Evolutionary conservation across 352 stramenopile species (phyloP), one percentile per base, ranked within the genome.

Genomic region (Globisporangium echinulatum): DNA sequence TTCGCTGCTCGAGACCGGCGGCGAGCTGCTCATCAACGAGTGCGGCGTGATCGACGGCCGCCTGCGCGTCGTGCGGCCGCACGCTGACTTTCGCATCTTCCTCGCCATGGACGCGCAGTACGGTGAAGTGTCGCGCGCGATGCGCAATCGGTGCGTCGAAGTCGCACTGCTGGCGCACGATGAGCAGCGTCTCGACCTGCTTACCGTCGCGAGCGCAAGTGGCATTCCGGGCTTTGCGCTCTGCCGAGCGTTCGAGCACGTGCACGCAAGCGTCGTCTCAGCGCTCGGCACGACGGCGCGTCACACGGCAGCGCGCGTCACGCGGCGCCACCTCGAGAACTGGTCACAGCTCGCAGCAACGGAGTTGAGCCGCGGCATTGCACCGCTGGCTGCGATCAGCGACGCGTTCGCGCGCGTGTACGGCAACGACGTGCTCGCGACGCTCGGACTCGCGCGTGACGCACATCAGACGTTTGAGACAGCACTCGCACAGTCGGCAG

Each of bases 81-180:
- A 99, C 66, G 82, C 85, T 36, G 96, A 99, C 72, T 99, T 99
- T 70, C 82, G 97, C 57, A 79, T 99, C 10, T 99, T 99, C 71
- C 73, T 99, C 40, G 94, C 95, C 9, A 99, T 99, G 88, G 96
- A 99, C 72, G 68, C 97, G 10, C 82, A 92, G 49, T 97, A 87
- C 54, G 89, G 90, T 36, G 97, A 99, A 83, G 89, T 99, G 11
- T 99, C 96, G 17, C 92, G 98, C 54, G 98, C 98, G 10, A 99
- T 99, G 98, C 82, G 98, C 58, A 99, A 99, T 74, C 92, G 98
- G 38, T 99, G 98, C 75, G 88, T 99, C 25, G 97, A 99, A 75
- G 89, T 99, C 46, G 94, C 79, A 1, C 64, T 96, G 39, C 48
- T 72, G 3, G 61, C 72, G 1, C 61, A 79, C 1, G 79, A 90